A percentile compares a stretch with the other conserved stretches of the same genome.
Evolutionary conservation across 148 eudicot genomes (phyloP).

Genomic region (Chenopodium album): DNA sequence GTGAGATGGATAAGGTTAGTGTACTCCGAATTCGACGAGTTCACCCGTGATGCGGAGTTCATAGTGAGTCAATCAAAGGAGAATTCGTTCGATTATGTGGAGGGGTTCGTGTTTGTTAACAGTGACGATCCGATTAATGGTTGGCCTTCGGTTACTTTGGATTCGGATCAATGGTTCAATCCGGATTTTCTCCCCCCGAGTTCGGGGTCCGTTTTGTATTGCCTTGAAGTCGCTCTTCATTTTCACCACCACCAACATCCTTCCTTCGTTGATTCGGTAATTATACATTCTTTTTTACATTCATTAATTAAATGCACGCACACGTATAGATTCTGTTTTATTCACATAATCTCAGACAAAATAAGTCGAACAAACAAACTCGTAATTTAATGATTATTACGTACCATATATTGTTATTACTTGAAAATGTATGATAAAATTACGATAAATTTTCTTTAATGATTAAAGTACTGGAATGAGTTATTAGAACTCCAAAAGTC

Average conservation of each 20-base stretch:
- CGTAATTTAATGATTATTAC: too few species aligned
- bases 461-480: too few species aligned
- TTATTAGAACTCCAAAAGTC: not conserved
- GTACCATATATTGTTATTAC: too few species aligned
- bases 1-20: conserved; percentile 95
- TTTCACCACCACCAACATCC: conserved; percentile 33
- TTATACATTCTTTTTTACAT: not conserved
- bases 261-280: conserved; percentile 46
- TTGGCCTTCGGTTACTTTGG: conserved; percentile 61
- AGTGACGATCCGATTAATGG: conserved; percentile 81
- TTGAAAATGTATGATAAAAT: too few species aligned
- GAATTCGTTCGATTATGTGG: conserved; percentile 68
- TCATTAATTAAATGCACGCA: too few species aligned
- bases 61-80: conserved; percentile 45
- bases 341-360: too few species aligned
- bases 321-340: too few species aligned
- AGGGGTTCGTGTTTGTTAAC: conserved; percentile 82
- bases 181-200: conserved; percentile 41
- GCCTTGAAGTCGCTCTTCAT: conserved; percentile 77
- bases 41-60: conserved; percentile 72
- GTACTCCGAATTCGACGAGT: conserved; percentile 65
- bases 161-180: conserved; percentile 48
- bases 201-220: conserved; percentile 68
- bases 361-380: too few species aligned
- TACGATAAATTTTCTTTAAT: too few species aligned